Base-by-base conservation (phyloP, 352 stramenopile species). In the Pythium phragmitis region DNA sequence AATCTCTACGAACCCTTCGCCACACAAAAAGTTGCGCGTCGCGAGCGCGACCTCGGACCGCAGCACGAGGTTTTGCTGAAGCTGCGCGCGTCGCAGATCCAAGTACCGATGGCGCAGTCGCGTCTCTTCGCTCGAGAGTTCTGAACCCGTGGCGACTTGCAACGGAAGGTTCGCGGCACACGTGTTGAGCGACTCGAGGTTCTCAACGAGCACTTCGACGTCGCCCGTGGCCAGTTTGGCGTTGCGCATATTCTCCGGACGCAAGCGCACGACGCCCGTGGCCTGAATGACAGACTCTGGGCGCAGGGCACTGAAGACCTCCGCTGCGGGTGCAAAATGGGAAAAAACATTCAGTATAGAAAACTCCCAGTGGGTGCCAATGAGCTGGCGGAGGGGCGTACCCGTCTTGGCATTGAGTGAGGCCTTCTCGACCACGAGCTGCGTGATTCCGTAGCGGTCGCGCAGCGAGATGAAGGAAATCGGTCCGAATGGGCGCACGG, bases 401-500 rank as follows among this genome's bases (percentile, higher is more conserved):
- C 77, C 67, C 9, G 70, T 70, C 56, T 60, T 62, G 6, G 70
- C 42, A 8, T 80, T 69, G 19, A 89, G 61, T 36, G 83, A 68
- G 13, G 76, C 72, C 57, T 86, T 89, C 57, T 90, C 79, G 23
- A 94, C 72, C 48, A 92, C 82, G 19, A 96, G 71, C 69, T 96
- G 88, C 57, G 84, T 91, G 61, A 87, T 74, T 30, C 88, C 88
- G 52, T 88, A 73, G 46, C 84, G 82, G 57, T 96, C 88, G 53
- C 88, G 82, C 50, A 96, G 67, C 30, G 82, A 90, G 23, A 94
- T 72, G 68, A 96, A 96, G 7, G 80, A 85, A 36, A 95, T 86
- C 17, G 80, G 82, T 0, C 88, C 88, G 30, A 91, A 92, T 14
- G 81, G 72, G 14, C 85, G 84, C 14, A 92, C 72, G 19, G 84